These are phyloP conservation scores for Cyclotella kingstonii DNA, from an alignment of 108 stramenopile genomes.

Conservation along the genomic window DNA sequence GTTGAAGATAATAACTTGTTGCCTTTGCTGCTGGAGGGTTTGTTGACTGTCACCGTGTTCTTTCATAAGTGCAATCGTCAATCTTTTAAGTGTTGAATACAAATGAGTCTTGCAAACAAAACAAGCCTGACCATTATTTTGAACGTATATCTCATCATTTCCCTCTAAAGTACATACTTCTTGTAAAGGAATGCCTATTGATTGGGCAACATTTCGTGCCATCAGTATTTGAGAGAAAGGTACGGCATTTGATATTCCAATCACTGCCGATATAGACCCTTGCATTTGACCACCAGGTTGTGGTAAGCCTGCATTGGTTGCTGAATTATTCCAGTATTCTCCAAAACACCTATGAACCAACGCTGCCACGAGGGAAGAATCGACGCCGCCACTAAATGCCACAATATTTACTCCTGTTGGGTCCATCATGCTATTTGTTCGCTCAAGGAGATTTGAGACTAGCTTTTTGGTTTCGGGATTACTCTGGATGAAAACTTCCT, in stretches of 20 bases:
- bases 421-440: conserved; percentile 41
- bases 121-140: conserved; percentile 88
- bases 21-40: background rate
- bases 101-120: conserved; percentile 95
- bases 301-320: background rate
- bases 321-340: conserved; percentile 4
- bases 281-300: too few relatives aligned
- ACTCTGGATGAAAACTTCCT: too few relatives aligned
- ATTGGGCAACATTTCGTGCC: conserved; percentile 67
- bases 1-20: conserved; percentile 75
- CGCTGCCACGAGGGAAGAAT: conserved; percentile 86
- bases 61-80: conserved; percentile 47
- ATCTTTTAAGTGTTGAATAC: conserved; percentile 73
- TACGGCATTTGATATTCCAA: conserved; percentile 86
- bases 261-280: conserved; percentile 64
- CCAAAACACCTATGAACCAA: conserved; percentile 55
- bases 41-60: conserved; percentile 23
- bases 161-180: conserved; percentile 80
- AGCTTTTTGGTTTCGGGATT: conserved; percentile 34
- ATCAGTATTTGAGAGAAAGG: conserved; percentile 68
- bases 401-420: conserved; percentile 59
- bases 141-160: conserved; percentile 69
- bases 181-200: conserved; percentile 66
- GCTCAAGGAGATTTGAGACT: conserved; percentile 27
- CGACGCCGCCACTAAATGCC: conserved; percentile 93